Percentiles rank a stretch among this genome's conserved stretches.
These are phyloP conservation scores for Cyberlindnera mrakii DNA, from an alignment of 805 yeast species.

Conservation along the genomic window DNA sequence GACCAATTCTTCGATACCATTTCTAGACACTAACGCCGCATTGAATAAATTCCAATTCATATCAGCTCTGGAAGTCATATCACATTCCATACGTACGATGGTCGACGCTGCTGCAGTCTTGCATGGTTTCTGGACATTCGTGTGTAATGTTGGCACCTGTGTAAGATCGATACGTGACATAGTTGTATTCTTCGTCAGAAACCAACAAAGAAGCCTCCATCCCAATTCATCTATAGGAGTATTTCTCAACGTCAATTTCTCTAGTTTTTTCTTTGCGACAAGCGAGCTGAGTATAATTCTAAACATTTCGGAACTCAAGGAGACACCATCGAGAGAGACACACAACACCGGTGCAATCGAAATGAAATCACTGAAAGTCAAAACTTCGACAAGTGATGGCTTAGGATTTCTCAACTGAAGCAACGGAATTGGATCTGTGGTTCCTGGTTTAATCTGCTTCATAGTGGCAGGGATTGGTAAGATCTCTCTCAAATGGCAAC, in stretches of 20 bases:
- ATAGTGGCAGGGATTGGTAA: constrained; percentile 87
- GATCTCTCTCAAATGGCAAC: constrained; percentile 89
- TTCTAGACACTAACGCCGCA: constrained; percentile 67
- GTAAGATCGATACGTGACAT: constrained; percentile 62
- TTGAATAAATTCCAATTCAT: constrained; percentile 81
- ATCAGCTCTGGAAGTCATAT: constrained; percentile 45
- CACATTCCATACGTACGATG: constrained; percentile 32
- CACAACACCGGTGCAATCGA: constrained; percentile 79
- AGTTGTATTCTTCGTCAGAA: constrained; percentile 57
- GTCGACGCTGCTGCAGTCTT: constrained; percentile 26
- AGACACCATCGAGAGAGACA: constrained; percentile 74
- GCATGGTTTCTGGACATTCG: constrained; percentile 33
- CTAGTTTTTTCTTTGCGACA: constrained; percentile 53
- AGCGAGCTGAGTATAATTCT: constrained; percentile 62
- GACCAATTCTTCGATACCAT: constrained; percentile 75
- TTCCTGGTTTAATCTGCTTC: constrained; percentile 68
- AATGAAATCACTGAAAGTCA: constrained; percentile 82
- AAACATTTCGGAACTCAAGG: constrained; percentile 69
- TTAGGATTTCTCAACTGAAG: constrained; percentile 76
- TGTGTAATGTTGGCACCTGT: constrained; percentile 35
- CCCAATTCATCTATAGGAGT: constrained; percentile 70
- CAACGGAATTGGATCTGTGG: constrained; percentile 75
- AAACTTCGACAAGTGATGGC: constrained; percentile 83
- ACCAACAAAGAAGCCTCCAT: constrained; percentile 78
- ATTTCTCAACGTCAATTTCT: constrained; percentile 72